These are phyloP conservation scores for Termitomyces sp. DNA, from an alignment of 768 basidiomycete genomes.

Conservation along the genomic window DNA sequence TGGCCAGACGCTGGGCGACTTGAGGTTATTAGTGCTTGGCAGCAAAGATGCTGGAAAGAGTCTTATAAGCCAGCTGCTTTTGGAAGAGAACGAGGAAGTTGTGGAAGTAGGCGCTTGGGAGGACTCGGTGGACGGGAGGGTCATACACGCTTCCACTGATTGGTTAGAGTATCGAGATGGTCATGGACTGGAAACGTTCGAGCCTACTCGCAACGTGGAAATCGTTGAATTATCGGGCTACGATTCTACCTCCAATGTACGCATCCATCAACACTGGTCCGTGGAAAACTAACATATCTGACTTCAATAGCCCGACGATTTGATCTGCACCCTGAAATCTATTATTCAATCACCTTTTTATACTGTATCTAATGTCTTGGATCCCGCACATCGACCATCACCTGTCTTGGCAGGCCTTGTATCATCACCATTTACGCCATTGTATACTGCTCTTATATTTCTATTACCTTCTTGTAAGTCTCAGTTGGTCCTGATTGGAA, in stretches of 20 bases:
- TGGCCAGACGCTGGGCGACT: constrained; percentile 65
- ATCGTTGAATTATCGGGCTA: constrained; percentile 51
- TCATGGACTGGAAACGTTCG: constrained; percentile 65
- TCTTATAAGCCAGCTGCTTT: constrained; percentile 46
- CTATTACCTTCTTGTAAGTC: constrained; percentile 49
- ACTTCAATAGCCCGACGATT: constrained; percentile 30
- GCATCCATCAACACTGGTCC: constrained; percentile 3
- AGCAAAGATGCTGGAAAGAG: constrained; percentile 42
- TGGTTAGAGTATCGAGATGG: constrained; percentile 69
- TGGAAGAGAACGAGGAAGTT: constrained; percentile 67
- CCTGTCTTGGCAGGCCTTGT: constrained; percentile 49
- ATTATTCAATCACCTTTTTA: constrained; percentile 58
- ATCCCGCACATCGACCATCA: constrained; percentile 52
- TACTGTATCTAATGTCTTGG: constrained; percentile 49
- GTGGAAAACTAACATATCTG: constrained; percentile 10
- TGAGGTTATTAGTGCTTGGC: constrained; percentile 56
- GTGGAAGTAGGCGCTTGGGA: constrained; percentile 65
- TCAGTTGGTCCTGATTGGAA: not conserved
- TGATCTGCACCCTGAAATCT: constrained; percentile 32
- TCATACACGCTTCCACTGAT: constrained; percentile 63
- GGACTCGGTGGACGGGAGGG: constrained; percentile 38
- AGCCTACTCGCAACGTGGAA: constrained; percentile 65
- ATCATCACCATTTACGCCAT: constrained; percentile 54
- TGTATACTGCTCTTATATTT: constrained; percentile 62
- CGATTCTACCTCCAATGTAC: constrained; percentile 43